Conservation (phyloP, 345 rosid species). For the Raphanus sativus region DNA sequence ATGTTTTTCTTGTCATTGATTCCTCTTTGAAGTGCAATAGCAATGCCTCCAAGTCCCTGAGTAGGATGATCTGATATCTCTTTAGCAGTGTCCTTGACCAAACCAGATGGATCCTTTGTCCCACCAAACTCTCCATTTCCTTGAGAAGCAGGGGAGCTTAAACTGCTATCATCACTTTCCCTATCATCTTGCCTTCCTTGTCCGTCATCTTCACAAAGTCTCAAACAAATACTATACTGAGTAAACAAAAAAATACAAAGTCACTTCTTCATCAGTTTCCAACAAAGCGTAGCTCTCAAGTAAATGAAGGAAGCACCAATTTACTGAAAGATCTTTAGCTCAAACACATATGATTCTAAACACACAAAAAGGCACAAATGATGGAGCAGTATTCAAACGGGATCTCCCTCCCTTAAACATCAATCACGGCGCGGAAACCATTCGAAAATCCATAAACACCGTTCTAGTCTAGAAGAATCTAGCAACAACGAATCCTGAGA, state of each 20-base stretch:
- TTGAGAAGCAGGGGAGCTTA: slow-evolving; percentile 58
- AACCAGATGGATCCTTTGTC: slow-evolving; percentile 34
- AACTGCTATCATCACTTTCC: slow-evolving; percentile 57
- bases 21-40: slow-evolving; percentile 39
- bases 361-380: too few species aligned
- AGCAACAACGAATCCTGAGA: neutral
- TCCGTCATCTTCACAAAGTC: slow-evolving; percentile 41
- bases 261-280: neutral
- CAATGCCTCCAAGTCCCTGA: slow-evolving; percentile 32
- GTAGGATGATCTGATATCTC: slow-evolving; percentile 35
- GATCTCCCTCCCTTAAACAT: neutral
- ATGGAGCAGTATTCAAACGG: neutral
- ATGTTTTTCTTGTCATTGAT: neutral
- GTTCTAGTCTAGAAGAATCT: neutral
- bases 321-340: neutral
- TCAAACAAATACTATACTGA: slow-evolving; percentile 9
- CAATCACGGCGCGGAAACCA: neutral
- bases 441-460: neutral
- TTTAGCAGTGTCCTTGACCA: slow-evolving; percentile 35
- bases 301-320: slow-evolving; percentile 7
- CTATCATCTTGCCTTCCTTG: slow-evolving; percentile 63
- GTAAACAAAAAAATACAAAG: neutral
- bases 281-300: slow-evolving; percentile 11
- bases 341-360: neutral
- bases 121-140: slow-evolving; percentile 48